A percentile compares a stretch with the other conserved stretches of the same genome.
Conservation (phyloP, 1,284 basidiomycete species). For the Laetiporus sulphureus region DNA sequence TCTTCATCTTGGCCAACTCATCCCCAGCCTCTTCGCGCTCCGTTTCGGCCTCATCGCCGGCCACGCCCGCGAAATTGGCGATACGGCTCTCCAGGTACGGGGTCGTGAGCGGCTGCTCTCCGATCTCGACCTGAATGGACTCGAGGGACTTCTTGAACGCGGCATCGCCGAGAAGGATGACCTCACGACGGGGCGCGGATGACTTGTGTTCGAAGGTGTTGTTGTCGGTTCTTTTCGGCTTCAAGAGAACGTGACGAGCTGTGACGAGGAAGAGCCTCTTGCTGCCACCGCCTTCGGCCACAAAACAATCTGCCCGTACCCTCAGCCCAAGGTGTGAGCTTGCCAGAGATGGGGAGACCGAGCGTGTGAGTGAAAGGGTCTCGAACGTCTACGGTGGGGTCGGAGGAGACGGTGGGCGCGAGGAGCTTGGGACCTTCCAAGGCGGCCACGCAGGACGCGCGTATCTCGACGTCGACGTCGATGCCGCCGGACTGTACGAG, state of each 20-base stretch:
- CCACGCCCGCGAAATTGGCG: too few relatives aligned
- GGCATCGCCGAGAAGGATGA: slow-evolving; percentile 21
- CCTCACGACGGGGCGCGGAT: too few relatives aligned
- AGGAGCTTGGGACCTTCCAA: slow-evolving; percentile 9
- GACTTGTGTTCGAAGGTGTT: slow-evolving; percentile 10
- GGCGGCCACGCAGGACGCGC: slow-evolving; percentile 13
- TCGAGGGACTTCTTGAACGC: slow-evolving; percentile 10
- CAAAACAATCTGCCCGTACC: slow-evolving; percentile 30
- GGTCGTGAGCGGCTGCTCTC: too few relatives aligned
- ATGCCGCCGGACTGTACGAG: slow-evolving; percentile 15
- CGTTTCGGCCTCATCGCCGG: slow-evolving; percentile 4
- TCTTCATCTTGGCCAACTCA: too few relatives aligned
- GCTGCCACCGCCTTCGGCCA: slow-evolving; percentile 18
- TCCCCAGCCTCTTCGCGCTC: slow-evolving; percentile 9
- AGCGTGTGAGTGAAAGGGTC: slow-evolving; percentile 21
- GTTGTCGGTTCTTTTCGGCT: slow-evolving; percentile 13
- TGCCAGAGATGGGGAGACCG: slow-evolving; percentile 18
- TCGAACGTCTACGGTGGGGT: slow-evolving; percentile 9
- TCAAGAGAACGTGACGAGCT: slow-evolving; percentile 21
- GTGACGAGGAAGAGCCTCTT: slow-evolving; percentile 23
- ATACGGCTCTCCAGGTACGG: too few relatives aligned
- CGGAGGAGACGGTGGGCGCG: slow-evolving; percentile 8
- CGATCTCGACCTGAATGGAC: slow-evolving; percentile 11
- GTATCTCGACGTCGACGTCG: slow-evolving; percentile 17
- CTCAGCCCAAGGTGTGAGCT: slow-evolving; percentile 11